A percentile compares a stretch with the other conserved stretches of the same genome.
phyloP scores from a whole-genome alignment of 176 grass and related monocot species.

The Alloteropsis semialata region DNA sequence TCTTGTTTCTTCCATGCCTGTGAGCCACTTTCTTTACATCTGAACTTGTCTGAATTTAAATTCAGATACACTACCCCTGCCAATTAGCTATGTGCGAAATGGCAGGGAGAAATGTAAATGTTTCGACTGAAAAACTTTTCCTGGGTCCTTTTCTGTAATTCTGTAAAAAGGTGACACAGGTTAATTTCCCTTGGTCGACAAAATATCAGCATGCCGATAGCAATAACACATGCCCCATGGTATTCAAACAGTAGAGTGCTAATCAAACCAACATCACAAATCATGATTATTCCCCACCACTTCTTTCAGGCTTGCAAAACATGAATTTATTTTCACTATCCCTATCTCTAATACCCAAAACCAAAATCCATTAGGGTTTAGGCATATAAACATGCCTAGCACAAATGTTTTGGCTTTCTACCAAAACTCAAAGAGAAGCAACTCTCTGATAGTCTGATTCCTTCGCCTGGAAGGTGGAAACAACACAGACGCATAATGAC shows the following conservation, averaged over 20 bases:
- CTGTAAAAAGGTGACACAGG: neutral
- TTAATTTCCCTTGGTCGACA: neutral
- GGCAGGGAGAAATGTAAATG: neutral
- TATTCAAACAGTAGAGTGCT: neutral
- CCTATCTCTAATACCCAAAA: neutral
- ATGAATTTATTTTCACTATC: neutral
- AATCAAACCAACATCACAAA: slow-evolving; percentile 1
- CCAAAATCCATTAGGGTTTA: neutral
- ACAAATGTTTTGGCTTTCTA: neutral
- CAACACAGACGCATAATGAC: neutral
- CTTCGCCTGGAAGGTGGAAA: neutral
- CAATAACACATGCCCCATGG: neutral
- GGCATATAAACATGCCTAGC: neutral
- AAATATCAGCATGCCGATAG: neutral
- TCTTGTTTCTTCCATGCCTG: neutral
- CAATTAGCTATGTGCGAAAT: neutral
- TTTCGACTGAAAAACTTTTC: neutral
- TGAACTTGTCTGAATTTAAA: neutral
- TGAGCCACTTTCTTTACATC: neutral
- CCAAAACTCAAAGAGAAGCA: neutral
- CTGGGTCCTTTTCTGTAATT: neutral
- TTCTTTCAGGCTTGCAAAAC: neutral
- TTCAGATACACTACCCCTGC: neutral
- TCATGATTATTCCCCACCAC: neutral
- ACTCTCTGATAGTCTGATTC: neutral